These are phyloP conservation scores for Catharanthus roseus DNA, from an alignment of 257 asterid species.

Conservation along the genomic window DNA sequence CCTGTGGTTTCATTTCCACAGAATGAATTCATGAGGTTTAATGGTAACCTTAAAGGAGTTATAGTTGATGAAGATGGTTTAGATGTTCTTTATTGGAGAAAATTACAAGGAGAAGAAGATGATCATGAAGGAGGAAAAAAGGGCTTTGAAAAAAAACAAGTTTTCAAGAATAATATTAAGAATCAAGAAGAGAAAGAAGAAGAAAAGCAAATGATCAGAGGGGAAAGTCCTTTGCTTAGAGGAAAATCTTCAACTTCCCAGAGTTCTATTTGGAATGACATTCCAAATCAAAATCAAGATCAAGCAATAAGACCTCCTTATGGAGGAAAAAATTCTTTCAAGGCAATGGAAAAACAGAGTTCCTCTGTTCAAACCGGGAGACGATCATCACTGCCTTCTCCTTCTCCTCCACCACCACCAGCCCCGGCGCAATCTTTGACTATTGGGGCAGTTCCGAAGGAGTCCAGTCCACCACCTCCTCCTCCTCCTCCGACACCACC, in stretches of 20 bases:
- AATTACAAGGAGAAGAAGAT: constrained; percentile 44
- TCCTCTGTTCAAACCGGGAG: constrained; percentile 20
- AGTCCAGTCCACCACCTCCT: constrained; percentile 33
- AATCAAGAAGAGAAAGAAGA: constrained; percentile 34
- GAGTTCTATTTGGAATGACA: constrained; percentile 47
- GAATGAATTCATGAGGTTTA: constrained; percentile 37
- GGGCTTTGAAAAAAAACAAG: constrained; percentile 44
- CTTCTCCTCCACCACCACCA: constrained; percentile 20
- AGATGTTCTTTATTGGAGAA: constrained; percentile 89
- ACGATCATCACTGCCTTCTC: constrained; percentile 12
- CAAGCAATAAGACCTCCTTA: constrained; percentile 16
- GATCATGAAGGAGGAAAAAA: constrained; percentile 27
- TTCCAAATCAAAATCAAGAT: constrained; percentile 8
- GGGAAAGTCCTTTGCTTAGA: constrained; percentile 56
- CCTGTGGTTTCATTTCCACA: constrained; percentile 23
- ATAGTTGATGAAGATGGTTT: constrained; percentile 87
- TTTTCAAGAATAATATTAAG: constrained; percentile 33
- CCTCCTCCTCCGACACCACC: constrained; percentile 44
- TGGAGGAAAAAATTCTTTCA: constrained; percentile 20
- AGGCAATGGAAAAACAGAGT: constrained; percentile 27
- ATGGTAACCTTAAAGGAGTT: constrained; percentile 67
- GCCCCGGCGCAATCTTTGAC: constrained; percentile 12
- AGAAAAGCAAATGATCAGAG: constrained; percentile 41
- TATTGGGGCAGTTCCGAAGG: constrained; percentile 20
- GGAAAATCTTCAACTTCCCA: constrained; percentile 78